Conservation (phyloP, 768 basidiomycete genomes). For the Leccinum aurantiacum region DNA sequence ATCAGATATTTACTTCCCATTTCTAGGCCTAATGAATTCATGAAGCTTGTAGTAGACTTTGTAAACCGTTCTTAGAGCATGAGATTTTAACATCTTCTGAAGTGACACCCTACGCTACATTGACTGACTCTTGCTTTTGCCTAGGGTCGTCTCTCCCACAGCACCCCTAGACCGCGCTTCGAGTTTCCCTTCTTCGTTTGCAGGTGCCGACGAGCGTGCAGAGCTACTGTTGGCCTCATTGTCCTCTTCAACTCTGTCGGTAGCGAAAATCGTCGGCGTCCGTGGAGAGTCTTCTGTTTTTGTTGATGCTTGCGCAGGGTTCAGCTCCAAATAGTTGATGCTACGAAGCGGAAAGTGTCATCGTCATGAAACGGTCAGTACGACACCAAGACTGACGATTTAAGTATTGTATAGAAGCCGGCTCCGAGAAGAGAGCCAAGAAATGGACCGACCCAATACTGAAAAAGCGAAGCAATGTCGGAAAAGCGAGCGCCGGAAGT, state of each 20-base stretch:
- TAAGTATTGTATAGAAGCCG: conserved; percentile 56
- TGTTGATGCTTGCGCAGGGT: conserved; percentile 33
- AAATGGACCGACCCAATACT: conserved; percentile 75
- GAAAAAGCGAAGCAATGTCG: conserved; percentile 6
- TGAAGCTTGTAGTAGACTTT: conserved; percentile 35
- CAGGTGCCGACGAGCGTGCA: not conserved
- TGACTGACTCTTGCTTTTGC: not conserved
- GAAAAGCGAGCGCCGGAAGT: not conserved
- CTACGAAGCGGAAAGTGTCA: conserved; percentile 14
- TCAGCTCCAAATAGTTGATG: conserved; percentile 30
- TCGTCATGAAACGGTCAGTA: not conserved
- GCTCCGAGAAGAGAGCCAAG: conserved; percentile 63
- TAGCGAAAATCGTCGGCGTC: conserved; percentile 15
- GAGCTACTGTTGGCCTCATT: conserved; percentile 1
- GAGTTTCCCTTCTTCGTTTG: not conserved
- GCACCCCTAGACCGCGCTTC: not conserved
- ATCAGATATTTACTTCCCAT: not conserved
- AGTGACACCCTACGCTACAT: not conserved
- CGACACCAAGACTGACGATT: conserved; percentile 38
- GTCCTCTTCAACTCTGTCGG: conserved; percentile 2
- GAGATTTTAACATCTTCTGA: not conserved
- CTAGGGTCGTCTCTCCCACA: not conserved
- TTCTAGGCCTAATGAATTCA: conserved; percentile 57
- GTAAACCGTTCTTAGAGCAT: conserved; percentile 18
- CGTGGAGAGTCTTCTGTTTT: conserved; percentile 28